These are phyloP conservation scores for Cladobotryum protrusum DNA, from an alignment of 2,329 filamentous ascomycete species.

Conservation along the genomic window DNA sequence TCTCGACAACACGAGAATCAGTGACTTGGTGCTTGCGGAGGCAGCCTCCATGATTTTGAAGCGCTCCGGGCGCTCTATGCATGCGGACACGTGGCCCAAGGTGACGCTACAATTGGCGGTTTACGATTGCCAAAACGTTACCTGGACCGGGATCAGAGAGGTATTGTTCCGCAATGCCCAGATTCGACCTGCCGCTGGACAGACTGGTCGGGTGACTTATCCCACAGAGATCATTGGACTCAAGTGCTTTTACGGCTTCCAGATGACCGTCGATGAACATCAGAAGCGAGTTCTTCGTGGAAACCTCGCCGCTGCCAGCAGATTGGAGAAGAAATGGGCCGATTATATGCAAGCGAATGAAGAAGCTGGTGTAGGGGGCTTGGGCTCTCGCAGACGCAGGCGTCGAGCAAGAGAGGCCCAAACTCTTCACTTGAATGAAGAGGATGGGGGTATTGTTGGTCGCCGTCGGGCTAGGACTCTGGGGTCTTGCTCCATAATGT, in stretches of 20 bases:
- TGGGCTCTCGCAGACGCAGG: conserved; percentile 61
- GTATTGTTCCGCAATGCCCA: conserved; percentile 80
- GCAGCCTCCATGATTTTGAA: conserved; percentile 72
- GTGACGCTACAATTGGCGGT: conserved; percentile 70
- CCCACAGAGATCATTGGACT: conserved; percentile 75
- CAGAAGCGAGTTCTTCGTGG: conserved; percentile 76
- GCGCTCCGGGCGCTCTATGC: conserved; percentile 46
- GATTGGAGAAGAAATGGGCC: conserved; percentile 87
- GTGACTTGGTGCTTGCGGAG: conserved; percentile 78
- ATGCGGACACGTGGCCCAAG: conserved; percentile 37
- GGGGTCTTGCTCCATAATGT: conserved; percentile 60
- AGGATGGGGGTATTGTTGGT: conserved; percentile 56
- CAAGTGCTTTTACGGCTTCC: conserved; percentile 93
- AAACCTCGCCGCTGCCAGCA: conserved; percentile 64
- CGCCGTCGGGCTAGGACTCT: conserved; percentile 59
- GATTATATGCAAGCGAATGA: conserved; percentile 91
- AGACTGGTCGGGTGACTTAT: conserved; percentile 44
- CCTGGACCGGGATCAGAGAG: conserved; percentile 86
- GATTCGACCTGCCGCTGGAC: conserved; percentile 46
- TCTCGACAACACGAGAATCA: conserved; percentile 90
- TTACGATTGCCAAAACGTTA: conserved; percentile 88
- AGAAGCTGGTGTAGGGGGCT: conserved; percentile 66
- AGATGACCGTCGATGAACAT: conserved; percentile 91
- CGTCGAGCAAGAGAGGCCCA: conserved; percentile 77
- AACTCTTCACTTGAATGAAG: conserved; percentile 72